Conservation (phyloP, 2,329 filamentous ascomycete genomes). For the Aspergillus amoenus region DNA sequence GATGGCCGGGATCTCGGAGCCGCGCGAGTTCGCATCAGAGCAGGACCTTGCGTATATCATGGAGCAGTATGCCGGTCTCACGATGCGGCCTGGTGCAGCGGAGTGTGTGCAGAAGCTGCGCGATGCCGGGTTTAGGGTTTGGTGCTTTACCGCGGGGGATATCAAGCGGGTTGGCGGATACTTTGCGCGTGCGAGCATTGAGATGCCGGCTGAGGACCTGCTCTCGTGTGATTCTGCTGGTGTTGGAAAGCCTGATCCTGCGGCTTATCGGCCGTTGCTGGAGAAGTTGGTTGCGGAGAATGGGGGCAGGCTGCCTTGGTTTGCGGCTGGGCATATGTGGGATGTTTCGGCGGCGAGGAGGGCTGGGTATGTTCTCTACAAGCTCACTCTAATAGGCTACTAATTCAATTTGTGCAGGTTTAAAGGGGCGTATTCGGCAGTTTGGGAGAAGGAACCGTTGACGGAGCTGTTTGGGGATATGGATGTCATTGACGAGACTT, state of each 20-base stretch:
- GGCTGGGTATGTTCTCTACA: constrained; percentile 20
- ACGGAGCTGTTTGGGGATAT: constrained; percentile 28
- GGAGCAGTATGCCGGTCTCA: constrained; percentile 31
- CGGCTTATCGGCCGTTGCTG: constrained; percentile 24
- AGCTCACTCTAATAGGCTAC: not conserved
- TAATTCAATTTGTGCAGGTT: constrained; percentile 15
- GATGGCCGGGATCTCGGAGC: constrained; percentile 40
- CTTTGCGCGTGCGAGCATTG: constrained; percentile 24
- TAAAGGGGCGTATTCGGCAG: constrained; percentile 25
- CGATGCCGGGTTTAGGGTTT: constrained; percentile 29
- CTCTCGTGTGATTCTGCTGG: constrained; percentile 27
- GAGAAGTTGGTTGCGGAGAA: constrained; percentile 17
- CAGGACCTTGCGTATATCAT: constrained; percentile 41
- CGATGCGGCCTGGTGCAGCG: constrained; percentile 35
- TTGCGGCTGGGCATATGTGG: constrained; percentile 33
- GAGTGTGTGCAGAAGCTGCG: constrained; percentile 40
- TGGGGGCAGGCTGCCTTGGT: constrained; percentile 24
- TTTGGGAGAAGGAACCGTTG: constrained; percentile 26
- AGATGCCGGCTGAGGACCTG: constrained; percentile 24
- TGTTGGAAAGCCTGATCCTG: constrained; percentile 28
- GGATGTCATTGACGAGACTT: constrained; percentile 28
- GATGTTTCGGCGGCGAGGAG: constrained; percentile 28
- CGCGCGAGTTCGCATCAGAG: constrained; percentile 37
- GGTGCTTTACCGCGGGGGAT: constrained; percentile 30
- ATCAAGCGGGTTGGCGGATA: constrained; percentile 25